Evolutionary conservation across 306 rosid genomes (phyloP), one percentile per base, ranked within the genome.

Genomic region (Sicyos baderoa): DNA sequence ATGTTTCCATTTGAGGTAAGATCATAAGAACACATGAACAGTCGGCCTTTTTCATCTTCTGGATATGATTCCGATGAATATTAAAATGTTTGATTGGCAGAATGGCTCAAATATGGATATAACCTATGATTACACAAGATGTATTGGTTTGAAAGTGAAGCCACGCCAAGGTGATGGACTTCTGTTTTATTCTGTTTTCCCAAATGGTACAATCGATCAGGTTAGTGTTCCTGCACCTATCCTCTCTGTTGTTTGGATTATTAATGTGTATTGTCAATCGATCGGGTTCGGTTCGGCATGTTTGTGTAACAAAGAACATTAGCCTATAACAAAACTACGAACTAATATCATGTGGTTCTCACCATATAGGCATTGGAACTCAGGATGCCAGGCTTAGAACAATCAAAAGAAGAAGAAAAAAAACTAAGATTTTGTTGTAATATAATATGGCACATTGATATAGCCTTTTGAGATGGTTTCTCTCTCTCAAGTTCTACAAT

Each of bases 111-210:
- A 88, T 78, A 82, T 86, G 88, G 86, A 88, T 45, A 87, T 82
- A 54, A 85, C 68, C 76, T 87, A 82, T 54, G 54, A 27, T 79
- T 86, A 32, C 53, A 64, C 76, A 62, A 80, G 63, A 11, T 93
- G 96, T 59, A 48, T 63, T 53, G 99, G 97, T 60, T 79, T 93
- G 71, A 87, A 65, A 77, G 95, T 93, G 81, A 86, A 76, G 85
- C 97, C 99, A 15, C 91, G 81, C 65, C 84, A 69, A 84, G 99
- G 97, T 56, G 97, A 90, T 58, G 99, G 94, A 19, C 85, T 94
- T 83, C 85, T 94, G 57, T 94, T 90, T 81, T 88, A 90, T 78
- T 86, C 97, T 1, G 25, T 88, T 79, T 75, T 81, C 40, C 89
- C 88, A 32, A 90, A 94, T 54, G 89, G 86, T 53, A 84, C 97